phyloP scores from a whole-genome alignment of 225 moss, liverwort and hornwort genomes.

The Straminergon stramineum region DNA sequence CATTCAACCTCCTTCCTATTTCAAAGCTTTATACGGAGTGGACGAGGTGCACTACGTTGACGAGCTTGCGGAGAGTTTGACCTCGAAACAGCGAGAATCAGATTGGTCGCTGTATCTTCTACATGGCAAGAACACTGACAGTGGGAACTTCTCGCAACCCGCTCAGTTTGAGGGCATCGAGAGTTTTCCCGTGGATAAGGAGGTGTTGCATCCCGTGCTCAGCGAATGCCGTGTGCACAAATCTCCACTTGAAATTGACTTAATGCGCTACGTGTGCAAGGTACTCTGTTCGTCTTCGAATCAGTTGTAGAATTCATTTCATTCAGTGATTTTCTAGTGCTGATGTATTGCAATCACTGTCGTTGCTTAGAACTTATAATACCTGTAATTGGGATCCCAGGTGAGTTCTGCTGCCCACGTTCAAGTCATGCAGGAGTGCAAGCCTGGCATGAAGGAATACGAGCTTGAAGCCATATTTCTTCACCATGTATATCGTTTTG shows the following conservation, averaged over 20 bases:
- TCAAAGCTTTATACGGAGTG: slow-evolving; percentile 62
- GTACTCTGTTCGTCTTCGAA: not conserved
- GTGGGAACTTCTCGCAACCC: slow-evolving; percentile 65
- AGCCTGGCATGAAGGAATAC: slow-evolving; percentile 81
- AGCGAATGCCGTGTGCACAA: slow-evolving; percentile 90
- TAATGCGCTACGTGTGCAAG: slow-evolving; percentile 66
- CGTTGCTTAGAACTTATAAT: not conserved
- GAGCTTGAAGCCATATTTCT: slow-evolving; percentile 91
- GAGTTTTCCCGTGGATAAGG: slow-evolving; percentile 30
- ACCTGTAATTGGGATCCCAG: not conserved
- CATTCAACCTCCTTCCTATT: slow-evolving; percentile 59
- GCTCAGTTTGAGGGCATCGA: slow-evolving; percentile 70
- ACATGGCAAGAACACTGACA: slow-evolving; percentile 68
- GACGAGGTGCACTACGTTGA: slow-evolving; percentile 63
- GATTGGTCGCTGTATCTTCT: slow-evolving; percentile 46
- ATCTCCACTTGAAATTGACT: slow-evolving; percentile 59
- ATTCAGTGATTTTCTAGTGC: not conserved
- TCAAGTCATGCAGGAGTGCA: slow-evolving; percentile 80
- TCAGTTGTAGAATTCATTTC: not conserved
- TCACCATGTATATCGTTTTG: slow-evolving; percentile 65
- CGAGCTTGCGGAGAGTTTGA: slow-evolving; percentile 44
- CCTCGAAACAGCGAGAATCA: not conserved
- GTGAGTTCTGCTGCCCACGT: slow-evolving; percentile 90
- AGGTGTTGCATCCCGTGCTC: slow-evolving; percentile 59
- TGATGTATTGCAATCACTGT: not conserved